These are phyloP conservation scores for Hemileccinum impolitum DNA, from an alignment of 768 basidiomycete species.

Conservation along the genomic window DNA sequence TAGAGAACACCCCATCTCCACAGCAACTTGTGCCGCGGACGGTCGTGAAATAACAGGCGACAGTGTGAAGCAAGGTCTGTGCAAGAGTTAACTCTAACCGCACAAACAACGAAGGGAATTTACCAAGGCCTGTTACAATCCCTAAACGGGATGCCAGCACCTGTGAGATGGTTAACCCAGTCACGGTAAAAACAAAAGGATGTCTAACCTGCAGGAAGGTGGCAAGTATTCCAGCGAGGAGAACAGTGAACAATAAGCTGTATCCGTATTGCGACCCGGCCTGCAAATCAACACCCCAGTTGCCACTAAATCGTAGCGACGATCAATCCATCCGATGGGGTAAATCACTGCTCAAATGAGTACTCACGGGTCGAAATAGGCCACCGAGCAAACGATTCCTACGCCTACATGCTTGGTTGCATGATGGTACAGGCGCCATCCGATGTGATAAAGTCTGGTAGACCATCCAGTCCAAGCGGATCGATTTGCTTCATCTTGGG, in stretches of 20 bases:
- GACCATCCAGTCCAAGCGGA: conserved; percentile 16
- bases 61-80: conserved; percentile 61
- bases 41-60: conserved; percentile 61
- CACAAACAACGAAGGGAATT: conserved; percentile 12
- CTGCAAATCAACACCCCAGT: conserved; percentile 88
- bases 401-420: conserved; percentile 68
- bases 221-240: conserved; percentile 79
- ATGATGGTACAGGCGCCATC: conserved; percentile 43
- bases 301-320: conserved; percentile 48
- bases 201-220: conserved; percentile 67
- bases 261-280: conserved; percentile 87
- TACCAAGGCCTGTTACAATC: conserved; percentile 77
- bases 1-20: conserved; percentile 61
- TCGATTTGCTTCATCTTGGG: conserved; percentile 4
- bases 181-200: neutral
- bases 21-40: conserved; percentile 53
- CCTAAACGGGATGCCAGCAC: conserved; percentile 79
- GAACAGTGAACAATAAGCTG: conserved; percentile 78
- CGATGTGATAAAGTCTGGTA: conserved; percentile 19
- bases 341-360: neutral
- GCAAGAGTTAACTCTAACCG: conserved; percentile 15
- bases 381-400: conserved; percentile 84
- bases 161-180: conserved; percentile 32
- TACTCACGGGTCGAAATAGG: conserved; percentile 83
- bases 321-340: neutral